Conservation (phyloP, 1,284 basidiomycete genomes). For the Mycosarcoma maydis region DNA sequence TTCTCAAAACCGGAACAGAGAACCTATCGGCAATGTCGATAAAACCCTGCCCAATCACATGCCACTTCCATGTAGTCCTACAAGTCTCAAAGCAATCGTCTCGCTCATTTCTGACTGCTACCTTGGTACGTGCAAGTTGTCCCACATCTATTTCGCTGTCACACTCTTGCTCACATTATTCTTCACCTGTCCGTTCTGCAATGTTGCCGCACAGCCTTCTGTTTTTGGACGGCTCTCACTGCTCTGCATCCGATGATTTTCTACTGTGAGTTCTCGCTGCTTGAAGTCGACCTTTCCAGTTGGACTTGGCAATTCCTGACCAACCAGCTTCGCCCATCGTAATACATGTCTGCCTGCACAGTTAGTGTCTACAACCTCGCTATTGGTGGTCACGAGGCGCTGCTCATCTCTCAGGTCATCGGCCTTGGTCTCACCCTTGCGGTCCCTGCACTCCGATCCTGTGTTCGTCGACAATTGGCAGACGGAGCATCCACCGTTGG, state of each 20-base stretch:
- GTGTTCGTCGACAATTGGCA: constrained; percentile 8
- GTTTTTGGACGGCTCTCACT: constrained; percentile 88
- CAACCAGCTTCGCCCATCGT: neutral
- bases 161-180: neutral
- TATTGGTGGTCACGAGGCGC: constrained; percentile 57
- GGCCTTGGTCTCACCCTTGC: constrained; percentile 41
- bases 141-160: neutral
- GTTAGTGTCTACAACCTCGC: constrained; percentile 63
- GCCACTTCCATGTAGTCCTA: constrained; percentile 9
- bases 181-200: neutral
- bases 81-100: constrained; percentile 33
- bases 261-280: constrained; percentile 73
- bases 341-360: neutral
- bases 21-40: constrained; percentile 3
- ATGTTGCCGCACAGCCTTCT: constrained; percentile 74
- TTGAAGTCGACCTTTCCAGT: no score
- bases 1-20: neutral
- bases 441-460: constrained; percentile 29
- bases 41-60: neutral
- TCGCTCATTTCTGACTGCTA: constrained; percentile 46
- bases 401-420: constrained; percentile 55
- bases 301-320: neutral
- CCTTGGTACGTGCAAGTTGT: constrained; percentile 29
- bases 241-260: constrained; percentile 84
- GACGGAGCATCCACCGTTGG: constrained; percentile 31